These are phyloP conservation scores for Kodamaea jinghongensis DNA, from an alignment of 805 yeast species.

Conservation along the genomic window DNA sequence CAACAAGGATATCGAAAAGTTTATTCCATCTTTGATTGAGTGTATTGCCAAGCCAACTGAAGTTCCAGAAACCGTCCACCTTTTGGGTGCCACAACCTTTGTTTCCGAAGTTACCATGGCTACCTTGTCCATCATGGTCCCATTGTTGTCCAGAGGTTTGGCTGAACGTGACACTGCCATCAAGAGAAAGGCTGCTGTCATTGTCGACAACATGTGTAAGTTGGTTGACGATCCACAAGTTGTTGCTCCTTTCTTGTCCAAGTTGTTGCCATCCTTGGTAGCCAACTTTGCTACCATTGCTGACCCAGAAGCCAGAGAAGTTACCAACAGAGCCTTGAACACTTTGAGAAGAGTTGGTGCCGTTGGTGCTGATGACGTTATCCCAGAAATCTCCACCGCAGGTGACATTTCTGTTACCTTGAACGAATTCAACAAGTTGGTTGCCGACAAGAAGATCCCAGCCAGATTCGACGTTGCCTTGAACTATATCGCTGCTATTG, in stretches of 20 bases:
- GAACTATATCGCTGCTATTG: constrained; percentile 89
- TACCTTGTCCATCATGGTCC: constrained; percentile 98
- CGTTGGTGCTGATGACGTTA: constrained; percentile 80
- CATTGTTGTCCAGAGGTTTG: constrained; percentile 97
- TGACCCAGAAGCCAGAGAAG: constrained; percentile 99
- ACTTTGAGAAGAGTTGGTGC: constrained; percentile 99
- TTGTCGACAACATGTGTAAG: constrained; percentile 99
- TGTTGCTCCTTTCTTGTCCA: constrained; percentile 98
- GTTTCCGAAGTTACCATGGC: constrained; percentile 99
- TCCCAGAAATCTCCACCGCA: constrained; percentile 98
- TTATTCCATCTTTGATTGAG: constrained; percentile 94
- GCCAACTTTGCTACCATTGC: constrained; percentile 94
- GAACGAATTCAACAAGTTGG: constrained; percentile 72
- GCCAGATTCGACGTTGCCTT: constrained; percentile 76
- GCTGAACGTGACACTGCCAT: constrained; percentile 99
- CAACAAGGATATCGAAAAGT: constrained; percentile 99
- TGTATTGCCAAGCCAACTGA: constrained; percentile 96
- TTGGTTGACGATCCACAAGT: constrained; percentile 99
- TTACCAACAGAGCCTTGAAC: constrained; percentile 93
- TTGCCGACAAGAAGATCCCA: constrained; percentile 64
- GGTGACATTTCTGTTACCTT: constrained; percentile 93
- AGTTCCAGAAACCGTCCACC: constrained; percentile 98
- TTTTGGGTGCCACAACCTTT: constrained; percentile 99
- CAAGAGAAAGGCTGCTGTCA: constrained; percentile 99
- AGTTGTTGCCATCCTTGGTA: constrained; percentile 94